These are phyloP conservation scores for Mycena crocata DNA, from an alignment of 768 basidiomycete genomes.

Conservation along the genomic window DNA sequence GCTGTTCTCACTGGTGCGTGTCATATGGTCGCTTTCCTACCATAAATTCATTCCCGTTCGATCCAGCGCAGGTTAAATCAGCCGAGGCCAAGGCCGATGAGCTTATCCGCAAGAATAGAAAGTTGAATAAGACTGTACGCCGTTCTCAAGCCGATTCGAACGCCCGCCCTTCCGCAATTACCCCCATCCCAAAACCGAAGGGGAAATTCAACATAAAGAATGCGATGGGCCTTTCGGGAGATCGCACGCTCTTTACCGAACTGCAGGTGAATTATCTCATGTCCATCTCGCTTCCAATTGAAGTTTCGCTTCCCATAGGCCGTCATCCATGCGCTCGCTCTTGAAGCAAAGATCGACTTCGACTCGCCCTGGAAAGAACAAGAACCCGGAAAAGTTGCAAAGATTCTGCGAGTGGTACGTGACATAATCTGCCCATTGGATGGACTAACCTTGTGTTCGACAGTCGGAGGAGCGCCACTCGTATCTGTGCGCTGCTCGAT, in stretches of 20 bases:
- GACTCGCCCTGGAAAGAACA: neutral
- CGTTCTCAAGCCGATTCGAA: neutral
- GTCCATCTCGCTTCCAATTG: neutral
- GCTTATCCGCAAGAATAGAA: neutral
- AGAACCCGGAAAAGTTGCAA: neutral
- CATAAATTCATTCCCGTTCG: too few relatives aligned
- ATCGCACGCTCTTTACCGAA: neutral
- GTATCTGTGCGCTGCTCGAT: neutral
- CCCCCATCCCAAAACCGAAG: conserved; percentile 7
- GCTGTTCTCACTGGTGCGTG: conserved; percentile 5
- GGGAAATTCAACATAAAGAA: neutral
- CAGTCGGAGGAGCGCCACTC: neutral
- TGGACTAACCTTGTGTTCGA: neutral
- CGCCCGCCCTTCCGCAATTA: neutral
- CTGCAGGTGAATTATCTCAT: neutral
- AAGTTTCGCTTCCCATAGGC: neutral
- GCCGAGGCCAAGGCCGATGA: neutral
- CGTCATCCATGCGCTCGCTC: neutral
- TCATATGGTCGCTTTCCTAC: too few relatives aligned
- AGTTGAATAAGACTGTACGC: neutral
- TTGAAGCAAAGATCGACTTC: neutral
- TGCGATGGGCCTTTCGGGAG: conserved; percentile 1
- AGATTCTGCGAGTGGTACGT: conserved; percentile 3
- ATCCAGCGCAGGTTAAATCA: neutral
- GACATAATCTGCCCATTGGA: too few relatives aligned